A percentile compares a stretch with the other conserved stretches of the same genome.
phyloP scores from a whole-genome alignment of 1,284 basidiomycete species.

The Puccinia polysora region DNA sequence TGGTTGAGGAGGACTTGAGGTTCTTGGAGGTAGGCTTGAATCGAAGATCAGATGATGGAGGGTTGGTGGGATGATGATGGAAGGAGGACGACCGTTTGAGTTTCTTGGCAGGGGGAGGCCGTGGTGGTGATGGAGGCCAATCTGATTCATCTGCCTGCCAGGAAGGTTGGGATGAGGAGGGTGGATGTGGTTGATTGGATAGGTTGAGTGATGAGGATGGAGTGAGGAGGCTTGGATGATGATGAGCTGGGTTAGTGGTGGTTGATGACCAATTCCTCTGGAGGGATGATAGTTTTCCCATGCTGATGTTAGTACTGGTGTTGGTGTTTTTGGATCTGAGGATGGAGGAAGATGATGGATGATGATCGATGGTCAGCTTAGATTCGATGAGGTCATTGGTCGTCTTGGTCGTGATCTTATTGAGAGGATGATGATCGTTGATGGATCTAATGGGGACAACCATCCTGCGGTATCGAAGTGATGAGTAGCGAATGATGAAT shows the following conservation, averaged over 20 bases:
- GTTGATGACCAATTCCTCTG: background rate
- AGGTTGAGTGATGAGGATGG: background rate
- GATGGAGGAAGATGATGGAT: background rate
- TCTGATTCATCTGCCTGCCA: conserved; percentile 23
- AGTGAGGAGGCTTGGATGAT: too few relatives aligned
- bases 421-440: too few relatives aligned
- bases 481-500: too few relatives aligned
- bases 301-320: too few relatives aligned
- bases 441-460: too few relatives aligned
- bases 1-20: background rate
- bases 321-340: background rate
- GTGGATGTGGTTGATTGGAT: background rate
- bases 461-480: too few relatives aligned
- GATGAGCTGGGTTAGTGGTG: too few relatives aligned
- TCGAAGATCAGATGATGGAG: background rate
- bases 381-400: background rate
- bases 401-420: too few relatives aligned
- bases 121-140: conserved; percentile 58
- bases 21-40: background rate
- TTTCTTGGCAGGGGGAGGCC: conserved; percentile 14
- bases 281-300: background rate
- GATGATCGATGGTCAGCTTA: background rate
- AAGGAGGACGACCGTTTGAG: conserved; percentile 54
- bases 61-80: too few relatives aligned
- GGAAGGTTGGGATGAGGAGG: conserved; percentile 34